Evolutionary conservation across 1,284 basidiomycete genomes (phyloP), one percentile per base, ranked within the genome.

Genomic region (Thecaphora frezii): DNA sequence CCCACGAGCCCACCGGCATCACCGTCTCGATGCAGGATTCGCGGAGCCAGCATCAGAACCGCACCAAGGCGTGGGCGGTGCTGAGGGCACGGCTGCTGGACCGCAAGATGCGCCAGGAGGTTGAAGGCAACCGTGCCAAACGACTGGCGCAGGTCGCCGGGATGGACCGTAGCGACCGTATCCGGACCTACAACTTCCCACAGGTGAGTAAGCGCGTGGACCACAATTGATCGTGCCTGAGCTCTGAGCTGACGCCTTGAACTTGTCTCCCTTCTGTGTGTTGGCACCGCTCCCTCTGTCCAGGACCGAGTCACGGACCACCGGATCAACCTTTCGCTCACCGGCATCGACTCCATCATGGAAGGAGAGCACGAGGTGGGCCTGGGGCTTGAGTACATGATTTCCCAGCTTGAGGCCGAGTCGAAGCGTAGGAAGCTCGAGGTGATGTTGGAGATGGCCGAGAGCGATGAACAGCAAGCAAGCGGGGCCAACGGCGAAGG

Each of bases 21-120:
- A 89, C 88, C 0, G 96, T 98, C 10, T 93, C 92, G 3, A 97
- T 97, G 91, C 96, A 98, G 81, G 94, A 99, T 72, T 93, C 93
- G 63, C 86, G 96, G 10, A 92, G 89, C 73, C 94, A 98, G 77
- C 94, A 98, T 77, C 89, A 91, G 54, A 78, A 78, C 39, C 74
- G 75, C 2, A 58, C 69, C 30, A 73, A 75, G 44, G 76, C 76
- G 19, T 78, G 76, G 73, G 68, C 59, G 2, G 60, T 78, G 19
- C 51, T 78, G 33, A 59, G 75, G 4, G 76, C 74, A 10, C 47
- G 76, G 23, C 54, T 78, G 42, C 46, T 73, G 18, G 76, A 78
- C 44, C 58, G 65, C 16, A 66, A 57, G 19, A 49, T 77, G 47
- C 62, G 66, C 36, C 57, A 69, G 40, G 76, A 78, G 22, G 63